Evolutionary conservation across 1,284 basidiomycete genomes (phyloP), one percentile per base, ranked within the genome.

Genomic region (Melampsora occidentalis): DNA sequence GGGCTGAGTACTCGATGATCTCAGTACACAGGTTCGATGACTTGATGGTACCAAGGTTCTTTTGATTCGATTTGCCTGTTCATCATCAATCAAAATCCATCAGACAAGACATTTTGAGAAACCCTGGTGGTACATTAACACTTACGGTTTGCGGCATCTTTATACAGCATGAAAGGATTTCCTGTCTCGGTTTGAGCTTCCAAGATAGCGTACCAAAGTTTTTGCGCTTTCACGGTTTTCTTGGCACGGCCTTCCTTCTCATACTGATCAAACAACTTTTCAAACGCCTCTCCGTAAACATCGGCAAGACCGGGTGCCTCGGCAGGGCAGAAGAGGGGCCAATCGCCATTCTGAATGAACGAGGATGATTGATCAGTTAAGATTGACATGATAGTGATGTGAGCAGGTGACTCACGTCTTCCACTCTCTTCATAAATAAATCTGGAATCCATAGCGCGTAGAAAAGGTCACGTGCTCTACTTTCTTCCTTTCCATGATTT

Each of bases 401-500:
- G 3, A 67, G 59, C 48, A 22, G 59, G 61, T 39, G 1, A 86
- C 91, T 81, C 81, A 92, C 91, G 35, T 69, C 51, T 79, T 83
- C 82, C 68, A 83, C 82, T 65, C 82, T 78, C 77, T 80, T 80
- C 82, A 83, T 83, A 78, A 99, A 99, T 72, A 99, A 90, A 84
- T 99, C 95, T 51, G 94, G 89, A 80, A 98, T 91, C 96, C 97
- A 99, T 62, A 99, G 89, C 0, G 96, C 97, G 83, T 97, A 97
- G 87, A 99, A 99, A 31, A 99, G 86, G 84, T 99, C 97, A 73
- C 97, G 90, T 39, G 97, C 97, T 79, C 97, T 92, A 71, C 90
- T 90, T 85, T 99, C 96, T 84, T 99, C 97, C 84, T 99, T 99
- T 77, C 97, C 97, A 82, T 99, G 97, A 84, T 99, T 99, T 88